Base-by-base conservation (phyloP, 164 flowering plant genomes). In the Magnolia changhungtana region DNA sequence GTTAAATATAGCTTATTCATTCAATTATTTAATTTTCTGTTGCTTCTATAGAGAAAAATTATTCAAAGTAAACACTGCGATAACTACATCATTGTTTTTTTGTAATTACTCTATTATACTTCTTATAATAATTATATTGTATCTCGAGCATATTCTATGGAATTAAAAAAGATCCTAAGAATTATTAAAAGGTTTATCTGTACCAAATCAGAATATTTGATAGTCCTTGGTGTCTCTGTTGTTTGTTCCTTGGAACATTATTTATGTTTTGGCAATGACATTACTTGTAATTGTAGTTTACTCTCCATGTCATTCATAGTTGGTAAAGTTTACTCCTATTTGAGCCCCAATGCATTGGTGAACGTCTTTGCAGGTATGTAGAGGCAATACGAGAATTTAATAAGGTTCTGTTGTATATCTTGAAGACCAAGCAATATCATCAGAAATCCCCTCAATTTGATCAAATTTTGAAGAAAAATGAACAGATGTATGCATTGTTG, bases 401-500 rank as follows among this genome's bases (percentile, higher is more conserved):
- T 69, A 91, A 91, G 80, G 91, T 96, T 77, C 97, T 96, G 71
- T 72, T 90, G 69, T 96, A 93, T 81, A 93, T 94, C 63, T 89
- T 87, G 78, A 94, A 93, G 88, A 91, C 90, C 72, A 96, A 94
- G 83, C 98, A 96, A 58, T 96, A 88, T 83, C 98, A 92, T 83
- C 96, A 94, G 84, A 96, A 90, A 81, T 93, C 98, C 81, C 93
- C 98, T 13, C 98, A 96, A 78, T 94, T 90, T 89, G 98, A 96
- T 80, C 99, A 96, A 81, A 96, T 96, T 78, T 82, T 96, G 65
- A 96, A 96, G 89, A 96, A 96, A 87, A 96, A 94, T 79, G 99
- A 96, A 85, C 99, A 96, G 83, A 96, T 96, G 98, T 96, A 94
- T 85, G 99, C 99, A 27, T 86, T 96, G 87, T 81, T 94, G 84